Base-by-base conservation (phyloP, 2,329 filamentous ascomycete species). In the Alternaria postmessia region DNA sequence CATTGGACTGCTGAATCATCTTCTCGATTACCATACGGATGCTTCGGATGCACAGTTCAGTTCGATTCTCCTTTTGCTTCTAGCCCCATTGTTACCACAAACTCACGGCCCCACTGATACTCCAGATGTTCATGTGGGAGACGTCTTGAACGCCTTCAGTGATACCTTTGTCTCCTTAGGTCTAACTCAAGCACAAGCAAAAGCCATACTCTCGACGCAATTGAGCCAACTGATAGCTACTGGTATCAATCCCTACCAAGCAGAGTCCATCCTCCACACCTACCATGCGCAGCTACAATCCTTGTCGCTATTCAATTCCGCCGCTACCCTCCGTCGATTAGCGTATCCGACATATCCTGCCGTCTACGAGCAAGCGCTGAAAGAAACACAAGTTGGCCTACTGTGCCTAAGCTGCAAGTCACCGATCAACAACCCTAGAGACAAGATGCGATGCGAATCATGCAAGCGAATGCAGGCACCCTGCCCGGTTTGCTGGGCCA, bases 321-420 rank as follows among this genome's bases (percentile, higher is more conserved):
- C 87, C 5, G 85, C 86, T 9, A 80, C 84, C 34, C 75, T 89
- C n/a, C 85, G 87, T 26, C 81, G 83, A 43, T 76, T 86, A 38
- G 81, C 83, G 51, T 86, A 87, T 54, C 83, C 86, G 4, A 77
- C 78, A 3, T 87, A 87, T 61, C 84, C 85, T 8, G 78, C 82
- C 8, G 84, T 87, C 18, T 87, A 87, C 67, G 85, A 88, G 57
- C 84, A 87, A 66, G 82, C 81, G 1, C 77, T 86, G 26, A 81
- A 82, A 54, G 85, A 87, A 61, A 86, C 83, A 11, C 81, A 80
- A 57, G 80, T 88, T 43, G 84, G 83, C 52, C 78, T 87, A 7
- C 80, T 82, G 63, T 89, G 87, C 69, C 82, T 84, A 36, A 81
- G 81, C 44, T 89, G 87, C 77, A 83, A 83, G 64, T 84, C 83